Conservation (phyloP, 2,329 filamentous ascomycete genomes). For the Emmonsiellopsis sp. region DNA sequence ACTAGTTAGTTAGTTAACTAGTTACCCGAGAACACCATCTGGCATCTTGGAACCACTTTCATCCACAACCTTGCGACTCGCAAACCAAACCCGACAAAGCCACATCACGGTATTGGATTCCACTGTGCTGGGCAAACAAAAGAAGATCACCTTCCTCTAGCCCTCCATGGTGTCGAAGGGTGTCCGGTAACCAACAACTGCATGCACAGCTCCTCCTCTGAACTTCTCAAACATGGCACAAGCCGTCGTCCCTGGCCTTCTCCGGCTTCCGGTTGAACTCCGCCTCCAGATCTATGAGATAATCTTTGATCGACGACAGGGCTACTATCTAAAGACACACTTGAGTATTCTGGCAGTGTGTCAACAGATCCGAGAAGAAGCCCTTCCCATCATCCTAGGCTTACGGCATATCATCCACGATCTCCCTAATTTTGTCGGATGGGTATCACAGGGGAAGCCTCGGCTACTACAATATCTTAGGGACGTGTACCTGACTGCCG, state of each 20-base stretch:
- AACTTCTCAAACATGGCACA: background rate
- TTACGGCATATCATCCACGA: background rate
- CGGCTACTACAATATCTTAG: background rate
- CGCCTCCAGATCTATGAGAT: background rate
- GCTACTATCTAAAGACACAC: background rate
- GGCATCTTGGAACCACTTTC: no score
- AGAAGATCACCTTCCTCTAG: no score
- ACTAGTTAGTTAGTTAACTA: no score
- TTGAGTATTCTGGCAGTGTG: background rate
- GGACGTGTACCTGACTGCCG: background rate
- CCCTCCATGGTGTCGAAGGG: no score
- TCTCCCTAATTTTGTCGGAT: background rate
- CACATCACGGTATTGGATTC: no score
- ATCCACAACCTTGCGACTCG: no score
- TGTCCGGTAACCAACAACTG: no score
- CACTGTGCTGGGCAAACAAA: no score
- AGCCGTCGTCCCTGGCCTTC: background rate
- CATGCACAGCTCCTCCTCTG: no score
- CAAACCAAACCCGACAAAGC: no score
- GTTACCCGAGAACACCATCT: no score
- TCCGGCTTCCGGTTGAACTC: background rate
- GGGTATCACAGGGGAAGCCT: background rate
- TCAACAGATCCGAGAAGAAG: background rate
- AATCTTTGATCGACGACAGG: background rate
- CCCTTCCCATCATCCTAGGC: background rate